Evolutionary conservation across 352 stramenopile genomes (phyloP).

Genomic region (Phytophthora colocasiae): DNA sequence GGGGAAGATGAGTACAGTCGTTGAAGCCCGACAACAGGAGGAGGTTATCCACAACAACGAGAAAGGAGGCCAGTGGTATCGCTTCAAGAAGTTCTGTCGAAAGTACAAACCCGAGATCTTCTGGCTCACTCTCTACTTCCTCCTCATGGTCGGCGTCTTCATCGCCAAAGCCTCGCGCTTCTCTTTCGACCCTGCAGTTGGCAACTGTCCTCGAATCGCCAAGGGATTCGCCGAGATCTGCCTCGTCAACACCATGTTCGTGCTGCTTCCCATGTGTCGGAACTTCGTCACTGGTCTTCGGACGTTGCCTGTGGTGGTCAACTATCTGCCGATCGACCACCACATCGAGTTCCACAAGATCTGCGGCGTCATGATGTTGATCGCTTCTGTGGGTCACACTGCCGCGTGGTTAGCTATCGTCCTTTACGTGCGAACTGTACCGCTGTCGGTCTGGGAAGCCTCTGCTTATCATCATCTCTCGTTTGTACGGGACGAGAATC

Average conservation of each 20-base stretch:
- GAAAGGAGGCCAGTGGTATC: constrained; percentile 25
- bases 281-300: constrained; percentile 69
- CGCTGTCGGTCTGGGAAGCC: constrained; percentile 45
- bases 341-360: constrained; percentile 82
- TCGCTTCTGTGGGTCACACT: constrained; percentile 64
- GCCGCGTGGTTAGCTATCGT: constrained; percentile 64
- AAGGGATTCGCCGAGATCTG: constrained; percentile 78
- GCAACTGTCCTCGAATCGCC: constrained; percentile 60
- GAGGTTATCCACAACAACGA: constrained; percentile 22
- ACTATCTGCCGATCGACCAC: constrained; percentile 65
- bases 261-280: constrained; percentile 79
- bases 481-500: constrained; percentile 62
- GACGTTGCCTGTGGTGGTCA: constrained; percentile 49
- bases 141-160: constrained; percentile 54
- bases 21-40: constrained; percentile 13
- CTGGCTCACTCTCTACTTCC: constrained; percentile 55
- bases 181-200: constrained; percentile 54
- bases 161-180: constrained; percentile 53
- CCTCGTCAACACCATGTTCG: constrained; percentile 78
- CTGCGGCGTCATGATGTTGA: constrained; percentile 72
- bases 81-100: constrained; percentile 43
- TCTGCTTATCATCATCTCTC: constrained; percentile 54
- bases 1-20: constrained; percentile 5
- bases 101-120: constrained; percentile 63
- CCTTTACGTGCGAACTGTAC: constrained; percentile 50